Evolutionary conservation across 1,284 basidiomycete genomes (phyloP), one percentile per base, ranked within the genome.

Genomic region (Hortiboletus rubellus): DNA sequence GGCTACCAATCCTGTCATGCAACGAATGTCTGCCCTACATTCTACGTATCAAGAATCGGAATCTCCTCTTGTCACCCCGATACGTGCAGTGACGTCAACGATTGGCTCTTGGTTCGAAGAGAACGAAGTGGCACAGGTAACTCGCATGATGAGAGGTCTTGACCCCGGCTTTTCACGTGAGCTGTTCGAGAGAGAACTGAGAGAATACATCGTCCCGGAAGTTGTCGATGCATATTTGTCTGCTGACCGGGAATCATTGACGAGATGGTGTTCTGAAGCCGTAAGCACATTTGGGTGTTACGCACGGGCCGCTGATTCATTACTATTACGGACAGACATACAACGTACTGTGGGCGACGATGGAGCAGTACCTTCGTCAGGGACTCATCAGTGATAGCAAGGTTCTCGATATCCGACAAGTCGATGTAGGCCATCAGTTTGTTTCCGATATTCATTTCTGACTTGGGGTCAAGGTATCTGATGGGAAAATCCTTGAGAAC

Each of bases 161-260:
- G 97, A 99, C 72, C 94, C 96, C 6, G 74, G 76, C 15, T 99
- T 98, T 76, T 88, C 84, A 52, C 83, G 91, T 66, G 96, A 98
- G 71, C 74, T 76, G 22, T 99, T 98, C 71, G 89, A 94, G 68
- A 82, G 89, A 56, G 97, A 99, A 70, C 73, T 99, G 61, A 80
- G 96, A 62, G 97, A 99, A 75, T 99, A 98, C 71, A 96, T 99
- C 60, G 85, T 99, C 3, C 97, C 97, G 0, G 97, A 99, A 72
- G 85, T 99, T 7, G 93, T 99, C 9, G 97, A 99, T 71, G 94
- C 95, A 22, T 98, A 97, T 72, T 76, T 98, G 63, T 88, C 84
- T 52, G 95, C 93, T 11, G 96, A 98, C 68, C 83, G 88, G 66
- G 91, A 94, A 68, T 79, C 90, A 7, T 77, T 99, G 64, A 85